Conservation (phyloP, 2,329 filamentous ascomycete species). For the Pseudovirgaria hyperparasitica region DNA sequence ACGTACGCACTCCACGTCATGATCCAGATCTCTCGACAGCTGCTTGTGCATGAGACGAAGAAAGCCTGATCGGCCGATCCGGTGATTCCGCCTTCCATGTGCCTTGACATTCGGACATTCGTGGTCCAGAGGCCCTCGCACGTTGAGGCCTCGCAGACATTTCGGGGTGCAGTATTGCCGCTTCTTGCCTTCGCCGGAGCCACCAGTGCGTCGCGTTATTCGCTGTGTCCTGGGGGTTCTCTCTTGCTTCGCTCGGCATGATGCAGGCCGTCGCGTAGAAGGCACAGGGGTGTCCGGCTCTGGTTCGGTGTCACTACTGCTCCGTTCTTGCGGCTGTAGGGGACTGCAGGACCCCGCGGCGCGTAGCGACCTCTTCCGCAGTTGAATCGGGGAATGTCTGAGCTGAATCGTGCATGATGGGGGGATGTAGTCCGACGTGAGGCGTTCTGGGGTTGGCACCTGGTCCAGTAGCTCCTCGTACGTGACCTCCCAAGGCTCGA, state of each 20-base stretch:
- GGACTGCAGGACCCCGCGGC: neutral
- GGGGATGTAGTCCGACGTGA: slow-evolving; percentile 2
- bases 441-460: slow-evolving; percentile 8
- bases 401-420: slow-evolving; percentile 1
- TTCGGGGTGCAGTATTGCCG: slow-evolving; percentile 27
- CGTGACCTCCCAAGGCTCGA: slow-evolving; percentile 13
- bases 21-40: slow-evolving; percentile 16
- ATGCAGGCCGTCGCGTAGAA: no score
- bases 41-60: slow-evolving; percentile 20
- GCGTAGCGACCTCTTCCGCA: neutral
- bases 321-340: neutral
- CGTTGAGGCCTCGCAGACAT: slow-evolving; percentile 26
- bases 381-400: slow-evolving; percentile 1
- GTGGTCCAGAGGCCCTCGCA: slow-evolving; percentile 17
- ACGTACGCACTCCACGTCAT: slow-evolving; percentile 14
- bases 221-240: no score
- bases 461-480: slow-evolving; percentile 13
- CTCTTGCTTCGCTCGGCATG: no score
- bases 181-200: slow-evolving; percentile 1
- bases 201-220: no score
- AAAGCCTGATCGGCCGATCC: slow-evolving; percentile 14
- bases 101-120: slow-evolving; percentile 26
- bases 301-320: slow-evolving; percentile 1
- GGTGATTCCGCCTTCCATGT: slow-evolving; percentile 19
- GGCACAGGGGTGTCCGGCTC: slow-evolving; percentile 4